phyloP scores from a whole-genome alignment of 116 monocot species.

The Trichopus zeylanicus region DNA sequence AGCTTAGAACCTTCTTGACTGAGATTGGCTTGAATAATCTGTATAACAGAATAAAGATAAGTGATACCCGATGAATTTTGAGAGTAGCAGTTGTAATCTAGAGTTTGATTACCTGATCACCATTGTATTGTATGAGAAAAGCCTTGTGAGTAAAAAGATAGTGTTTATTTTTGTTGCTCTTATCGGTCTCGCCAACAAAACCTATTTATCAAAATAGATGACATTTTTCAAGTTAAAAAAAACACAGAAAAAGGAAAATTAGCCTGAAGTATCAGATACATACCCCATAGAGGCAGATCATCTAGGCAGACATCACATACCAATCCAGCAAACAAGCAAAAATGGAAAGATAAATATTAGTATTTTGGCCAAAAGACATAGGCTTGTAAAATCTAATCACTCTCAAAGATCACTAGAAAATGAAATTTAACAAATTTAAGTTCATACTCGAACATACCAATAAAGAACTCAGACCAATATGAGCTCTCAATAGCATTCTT shows the following conservation, averaged over 20 bases:
- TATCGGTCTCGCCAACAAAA: conserved; percentile 87
- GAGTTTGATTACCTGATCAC: conserved; percentile 48
- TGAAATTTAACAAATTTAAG: neutral
- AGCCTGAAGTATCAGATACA: conserved; percentile 9
- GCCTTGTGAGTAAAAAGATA: conserved; percentile 86
- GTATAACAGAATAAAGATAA: conserved; percentile 3
- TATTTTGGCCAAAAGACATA: neutral
- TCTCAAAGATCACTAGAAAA: neutral
- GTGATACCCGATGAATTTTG: neutral
- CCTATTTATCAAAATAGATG: conserved; percentile 24
- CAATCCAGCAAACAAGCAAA: conserved; percentile 4
- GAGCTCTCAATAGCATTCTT: conserved; percentile 73
- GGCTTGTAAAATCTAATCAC: too few relatives aligned
- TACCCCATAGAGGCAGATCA: conserved; percentile 95
- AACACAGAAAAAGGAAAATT: conserved; percentile 3
- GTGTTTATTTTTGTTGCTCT: conserved; percentile 69
- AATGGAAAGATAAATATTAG: conserved; percentile 7
- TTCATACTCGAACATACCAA: conserved; percentile 42
- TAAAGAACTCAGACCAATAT: conserved; percentile 95
- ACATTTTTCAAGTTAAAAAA: neutral
- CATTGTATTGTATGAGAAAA: conserved; percentile 72
- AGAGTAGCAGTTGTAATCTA: neutral
- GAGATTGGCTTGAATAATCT: conserved; percentile 95
- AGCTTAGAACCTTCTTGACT: conserved; percentile 72
- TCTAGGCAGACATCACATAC: conserved; percentile 27